Evolutionary conservation across 2,329 filamentous ascomycete species (phyloP), one percentile per base, ranked within the genome.

Genomic region (Aspergillus persii): DNA sequence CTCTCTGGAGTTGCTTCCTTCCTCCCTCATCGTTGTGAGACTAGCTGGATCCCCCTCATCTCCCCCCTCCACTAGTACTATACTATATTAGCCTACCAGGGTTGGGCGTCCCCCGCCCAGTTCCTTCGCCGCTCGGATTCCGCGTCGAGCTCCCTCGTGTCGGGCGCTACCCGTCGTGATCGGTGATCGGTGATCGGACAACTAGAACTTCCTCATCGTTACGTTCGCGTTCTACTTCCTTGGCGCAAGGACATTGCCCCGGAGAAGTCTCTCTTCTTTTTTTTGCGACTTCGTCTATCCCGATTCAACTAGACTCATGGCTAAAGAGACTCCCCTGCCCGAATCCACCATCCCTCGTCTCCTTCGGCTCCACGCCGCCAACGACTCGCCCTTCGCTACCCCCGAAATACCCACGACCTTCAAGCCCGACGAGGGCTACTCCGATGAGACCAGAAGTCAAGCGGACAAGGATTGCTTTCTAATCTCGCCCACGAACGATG

Each of bases 401-500:
- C 64, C 71, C 36, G 69, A 72, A 36, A 61, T 72, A 41, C 68
- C 71, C n/a, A 65, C 71, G 18, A 68, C 84, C 33, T 81, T 84
- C 65, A 80, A 87, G 73, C 84, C 92, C 59, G 91, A 96, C 78
- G 92, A 96, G 78, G 92, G 92, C 69, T 96, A 95, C 74, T 93
- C 91, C 5, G 91, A 95, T 73, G 90, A 93, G 52, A 84, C 83
- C 2, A 76, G 80, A 61, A 86, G 76, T 59, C 76, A 77, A 62
- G 66, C 73, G 53, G 78, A 78, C 52, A 74, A 75, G 63, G 76
- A 77, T n/a, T 2, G 15, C 36, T 66, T 71, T 4, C 52, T 60
- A 47, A 72, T 72, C 26, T 69, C 74, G 47, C 65, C 71, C 50
- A 63, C 70, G 56, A 75, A 78, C 57, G 74, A 77, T 62, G 74